phyloP scores from a whole-genome alignment of 768 basidiomycete genomes.

The Naganishia kalamii region DNA sequence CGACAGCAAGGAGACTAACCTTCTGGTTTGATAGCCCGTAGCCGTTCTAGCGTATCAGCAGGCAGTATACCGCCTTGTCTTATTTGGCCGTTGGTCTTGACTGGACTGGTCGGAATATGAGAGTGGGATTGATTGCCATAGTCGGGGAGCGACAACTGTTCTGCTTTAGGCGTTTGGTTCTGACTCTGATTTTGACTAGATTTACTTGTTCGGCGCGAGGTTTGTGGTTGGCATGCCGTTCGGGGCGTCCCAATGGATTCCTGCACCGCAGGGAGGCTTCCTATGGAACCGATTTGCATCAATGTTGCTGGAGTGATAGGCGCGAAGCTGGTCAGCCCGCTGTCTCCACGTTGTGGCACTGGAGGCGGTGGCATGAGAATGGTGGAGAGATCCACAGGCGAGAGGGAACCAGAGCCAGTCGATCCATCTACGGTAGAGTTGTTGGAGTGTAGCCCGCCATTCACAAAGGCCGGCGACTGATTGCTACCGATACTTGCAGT shows the following conservation, averaged over 20 bases:
- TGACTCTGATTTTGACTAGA: neutral
- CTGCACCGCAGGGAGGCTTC: neutral
- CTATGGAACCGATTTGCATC: constrained; percentile 71
- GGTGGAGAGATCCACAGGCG: constrained; percentile 64
- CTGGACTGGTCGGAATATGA: neutral
- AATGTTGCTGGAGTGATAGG: constrained; percentile 89
- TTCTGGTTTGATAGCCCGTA: constrained; percentile 10
- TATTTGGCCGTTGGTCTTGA: neutral
- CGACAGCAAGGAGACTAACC: neutral
- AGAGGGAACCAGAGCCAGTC: constrained; percentile 51
- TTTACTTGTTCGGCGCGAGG: neutral
- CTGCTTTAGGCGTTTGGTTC: neutral
- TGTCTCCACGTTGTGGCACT: constrained; percentile 44
- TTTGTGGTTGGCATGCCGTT: neutral
- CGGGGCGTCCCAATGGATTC: neutral
- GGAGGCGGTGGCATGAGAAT: constrained; percentile 82
- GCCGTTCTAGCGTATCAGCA: neutral
- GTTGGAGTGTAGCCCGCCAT: constrained; percentile 43
- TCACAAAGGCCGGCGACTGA: constrained; percentile 44
- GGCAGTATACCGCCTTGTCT: neutral
- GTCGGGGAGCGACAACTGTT: neutral
- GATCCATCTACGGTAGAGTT: constrained; percentile 25
- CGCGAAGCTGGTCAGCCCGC: constrained; percentile 41
- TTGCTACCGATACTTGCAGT: constrained; percentile 37
- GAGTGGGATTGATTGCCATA: neutral